Percentiles rank a stretch among this genome's conserved stretches.
Conservation (phyloP, 2,329 filamentous ascomycete genomes). For the Mollisia scopiformis region DNA sequence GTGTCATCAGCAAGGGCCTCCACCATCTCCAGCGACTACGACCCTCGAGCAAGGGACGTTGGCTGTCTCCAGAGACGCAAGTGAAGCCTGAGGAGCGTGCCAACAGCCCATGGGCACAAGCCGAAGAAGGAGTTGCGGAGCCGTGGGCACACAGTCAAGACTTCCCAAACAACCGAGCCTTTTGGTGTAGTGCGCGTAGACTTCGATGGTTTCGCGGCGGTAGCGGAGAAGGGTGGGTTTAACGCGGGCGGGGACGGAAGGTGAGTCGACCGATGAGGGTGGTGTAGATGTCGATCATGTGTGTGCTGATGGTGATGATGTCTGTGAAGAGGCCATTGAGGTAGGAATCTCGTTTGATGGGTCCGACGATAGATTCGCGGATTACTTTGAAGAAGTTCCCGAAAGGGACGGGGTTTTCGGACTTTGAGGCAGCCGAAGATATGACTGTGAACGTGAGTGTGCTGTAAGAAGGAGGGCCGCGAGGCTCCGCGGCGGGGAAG, state of each 20-base stretch:
- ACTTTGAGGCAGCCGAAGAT: background rate
- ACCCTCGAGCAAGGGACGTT: no score
- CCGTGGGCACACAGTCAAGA: no score
- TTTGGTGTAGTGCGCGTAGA: background rate
- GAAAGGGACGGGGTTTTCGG: background rate
- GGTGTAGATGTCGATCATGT: background rate
- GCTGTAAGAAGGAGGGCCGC: no score
- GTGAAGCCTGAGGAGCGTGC: no score
- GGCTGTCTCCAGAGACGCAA: no score
- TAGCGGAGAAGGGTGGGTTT: background rate
- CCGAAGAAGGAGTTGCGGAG: no score
- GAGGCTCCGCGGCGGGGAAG: no score
- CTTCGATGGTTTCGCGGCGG: background rate
- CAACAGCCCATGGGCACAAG: no score
- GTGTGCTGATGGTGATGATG: background rate
- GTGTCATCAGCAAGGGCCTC: no score
- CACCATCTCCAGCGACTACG: no score
- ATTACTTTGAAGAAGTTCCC: background rate
- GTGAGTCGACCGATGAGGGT: background rate
- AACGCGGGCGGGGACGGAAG: background rate
- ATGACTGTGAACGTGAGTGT: no score
- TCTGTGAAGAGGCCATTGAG: background rate
- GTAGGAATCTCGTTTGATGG: background rate
- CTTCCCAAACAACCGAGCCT: no score
- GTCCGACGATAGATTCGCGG: background rate